Base-by-base conservation (phyloP, 2,329 filamentous ascomycete genomes). In the Ophiobolus disseminans region DNA sequence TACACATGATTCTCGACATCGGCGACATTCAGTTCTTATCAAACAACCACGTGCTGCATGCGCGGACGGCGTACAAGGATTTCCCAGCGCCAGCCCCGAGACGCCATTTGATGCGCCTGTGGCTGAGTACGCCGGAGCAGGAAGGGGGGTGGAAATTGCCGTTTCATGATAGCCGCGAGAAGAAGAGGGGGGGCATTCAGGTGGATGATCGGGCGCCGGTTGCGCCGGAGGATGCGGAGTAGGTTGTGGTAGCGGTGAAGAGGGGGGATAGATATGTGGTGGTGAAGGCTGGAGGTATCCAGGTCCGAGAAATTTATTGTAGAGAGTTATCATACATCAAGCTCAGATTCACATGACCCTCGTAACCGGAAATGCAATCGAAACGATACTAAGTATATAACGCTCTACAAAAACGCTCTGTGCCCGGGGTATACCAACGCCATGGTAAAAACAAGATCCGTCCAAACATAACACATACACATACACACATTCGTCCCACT, bases 131-230 rank as follows among this genome's bases (percentile, higher is more conserved):
- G 2, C 90, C 91, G 0, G 88, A 93, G 75, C 79, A 74, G 17
- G 91, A 96, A 73, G 91, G 90, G 2, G 91, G 91, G 0, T 96
- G 91, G 91, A 85, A 82, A 41, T 73, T 96, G 72, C 91, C 91
- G 1, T 93, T 92, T 75, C 86, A 85, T 62, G 91, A 96, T 73
- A 88, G 83, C 46, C 78, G 83, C 46, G 88, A 94, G 80, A 90
- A 89, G 82, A 96, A 95, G 83, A 81, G 91, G 14, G 90, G 90
- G 6, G 91, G 91, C 0, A 90, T 96, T 58, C 91, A 96, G 76
- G 91, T 96, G 2, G 84, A 96, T 72, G 84, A 95, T 70, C 89
- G 82, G 20, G 78, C 87, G 7, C 91, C 91, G 1, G 83, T 86
- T 40, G 89, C 87, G 32, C 86, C 87, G 8, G 76, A 91, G 39